These are phyloP conservation scores for Bretschneidera sinensis DNA, from an alignment of 345 rosid genomes.

Conservation along the genomic window DNA sequence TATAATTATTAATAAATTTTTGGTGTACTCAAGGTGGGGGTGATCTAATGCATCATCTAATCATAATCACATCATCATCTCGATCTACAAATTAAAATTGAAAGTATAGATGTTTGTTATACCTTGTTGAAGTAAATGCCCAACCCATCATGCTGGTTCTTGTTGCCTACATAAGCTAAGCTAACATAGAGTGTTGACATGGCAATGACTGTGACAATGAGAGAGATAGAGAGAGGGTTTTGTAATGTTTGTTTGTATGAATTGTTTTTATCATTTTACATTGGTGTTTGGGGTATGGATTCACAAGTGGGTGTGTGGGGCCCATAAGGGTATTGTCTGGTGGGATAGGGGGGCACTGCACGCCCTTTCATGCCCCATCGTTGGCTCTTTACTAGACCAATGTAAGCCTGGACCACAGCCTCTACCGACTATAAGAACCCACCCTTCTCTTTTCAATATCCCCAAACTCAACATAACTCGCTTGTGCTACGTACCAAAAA, in stretches of 20 bases:
- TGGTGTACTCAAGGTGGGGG: too few species aligned
- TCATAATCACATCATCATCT: too few species aligned
- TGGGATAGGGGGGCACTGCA: constrained; percentile 59
- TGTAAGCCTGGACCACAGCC: constrained; percentile 32
- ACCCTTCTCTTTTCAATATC: constrained; percentile 22
- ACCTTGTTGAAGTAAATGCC: constrained; percentile 27
- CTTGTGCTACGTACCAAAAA: too few species aligned
- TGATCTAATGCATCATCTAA: too few species aligned
- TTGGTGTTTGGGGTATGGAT: constrained; percentile 32
- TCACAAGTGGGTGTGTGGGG: too few species aligned
- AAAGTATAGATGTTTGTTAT: constrained; percentile 18
- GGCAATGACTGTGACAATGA: constrained; percentile 20
- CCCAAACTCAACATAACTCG: constrained; percentile 14
- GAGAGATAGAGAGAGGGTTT: constrained; percentile 19
- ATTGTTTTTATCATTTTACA: constrained; percentile 10
- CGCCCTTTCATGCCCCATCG: constrained; percentile 67
- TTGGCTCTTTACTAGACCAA: constrained; percentile 56
- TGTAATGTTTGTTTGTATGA: not conserved
- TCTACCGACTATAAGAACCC: constrained; percentile 35
- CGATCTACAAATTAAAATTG: constrained; percentile 18
- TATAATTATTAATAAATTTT: too few species aligned
- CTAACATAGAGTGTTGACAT: constrained; percentile 23
- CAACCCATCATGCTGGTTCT: constrained; percentile 41
- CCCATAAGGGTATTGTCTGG: constrained; percentile 35
- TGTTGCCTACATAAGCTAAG: constrained; percentile 28